These are phyloP conservation scores for Hypoxylon sp. DNA, from an alignment of 2,329 filamentous ascomycete genomes.

Conservation along the genomic window DNA sequence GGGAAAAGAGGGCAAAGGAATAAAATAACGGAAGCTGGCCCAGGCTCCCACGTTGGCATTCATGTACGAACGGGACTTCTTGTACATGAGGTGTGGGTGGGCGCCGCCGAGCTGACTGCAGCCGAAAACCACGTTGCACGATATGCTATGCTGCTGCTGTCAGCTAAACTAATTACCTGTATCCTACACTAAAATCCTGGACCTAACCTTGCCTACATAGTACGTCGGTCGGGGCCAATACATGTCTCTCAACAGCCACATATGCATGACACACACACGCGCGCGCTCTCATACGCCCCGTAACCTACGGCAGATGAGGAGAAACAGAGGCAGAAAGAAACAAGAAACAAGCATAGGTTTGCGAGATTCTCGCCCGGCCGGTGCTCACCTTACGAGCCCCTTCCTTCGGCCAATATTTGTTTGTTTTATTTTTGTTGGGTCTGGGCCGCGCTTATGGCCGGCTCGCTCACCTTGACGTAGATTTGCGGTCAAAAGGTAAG, in stretches of 20 bases:
- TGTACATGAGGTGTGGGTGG: conserved; percentile 33
- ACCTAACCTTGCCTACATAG: too few relatives aligned
- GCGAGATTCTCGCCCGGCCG: not conserved
- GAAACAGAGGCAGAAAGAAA: not conserved
- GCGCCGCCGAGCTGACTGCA: conserved; percentile 37
- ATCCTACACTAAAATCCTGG: not conserved
- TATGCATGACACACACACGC: conserved; percentile 5
- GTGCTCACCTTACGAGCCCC: not conserved
- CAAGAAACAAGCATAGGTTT: not conserved
- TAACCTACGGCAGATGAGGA: conserved; percentile 30
- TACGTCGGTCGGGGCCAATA: not conserved
- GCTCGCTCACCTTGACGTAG: not conserved
- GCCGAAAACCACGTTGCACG: conserved; percentile 40
- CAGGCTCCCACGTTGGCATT: conserved; percentile 22
- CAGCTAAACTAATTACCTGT: conserved; percentile 21
- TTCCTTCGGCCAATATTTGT: not conserved
- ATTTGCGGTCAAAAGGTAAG: not conserved
- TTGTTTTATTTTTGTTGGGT: not conserved
- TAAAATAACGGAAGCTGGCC: not conserved
- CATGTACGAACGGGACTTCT: conserved; percentile 37
- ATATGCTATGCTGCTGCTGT: conserved; percentile 20
- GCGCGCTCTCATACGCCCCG: conserved; percentile 18
- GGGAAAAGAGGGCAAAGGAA: conserved; percentile 7
- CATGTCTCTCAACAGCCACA: conserved; percentile 9
- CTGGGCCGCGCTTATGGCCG: not conserved